A percentile compares a stretch with the other conserved stretches of the same genome.
Evolutionary conservation across 2,329 filamentous ascomycete genomes (phyloP).

Genomic region (Didymella pinodella): DNA sequence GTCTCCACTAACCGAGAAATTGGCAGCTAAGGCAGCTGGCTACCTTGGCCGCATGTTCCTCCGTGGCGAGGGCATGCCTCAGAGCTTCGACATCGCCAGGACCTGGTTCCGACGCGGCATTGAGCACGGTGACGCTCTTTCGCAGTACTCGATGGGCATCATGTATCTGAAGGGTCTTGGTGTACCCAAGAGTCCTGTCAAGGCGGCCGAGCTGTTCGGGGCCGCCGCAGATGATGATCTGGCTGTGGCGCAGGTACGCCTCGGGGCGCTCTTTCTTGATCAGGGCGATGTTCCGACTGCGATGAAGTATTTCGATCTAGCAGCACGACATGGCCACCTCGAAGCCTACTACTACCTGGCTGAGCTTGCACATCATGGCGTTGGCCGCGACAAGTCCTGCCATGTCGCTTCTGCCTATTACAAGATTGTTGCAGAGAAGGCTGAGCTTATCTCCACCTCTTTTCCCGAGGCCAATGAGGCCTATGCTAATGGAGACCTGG

Average conservation of each 20-base stretch:
- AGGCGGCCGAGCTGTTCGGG: slow-evolving; percentile 78
- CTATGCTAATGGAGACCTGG: slow-evolving; percentile 78
- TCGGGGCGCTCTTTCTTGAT: slow-evolving; percentile 85
- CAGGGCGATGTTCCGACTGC: slow-evolving; percentile 84
- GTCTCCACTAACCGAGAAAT: slow-evolving; percentile 75
- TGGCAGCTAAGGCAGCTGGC: slow-evolving; percentile 83
- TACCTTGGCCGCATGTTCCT: slow-evolving; percentile 90
- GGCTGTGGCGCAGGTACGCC: slow-evolving; percentile 79
- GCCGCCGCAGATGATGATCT: slow-evolving; percentile 83
- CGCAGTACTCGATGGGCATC: slow-evolving; percentile 82
- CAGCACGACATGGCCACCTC: slow-evolving; percentile 81
- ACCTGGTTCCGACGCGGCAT: slow-evolving; percentile 86
- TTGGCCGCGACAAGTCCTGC: slow-evolving; percentile 82
- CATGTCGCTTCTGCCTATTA: slow-evolving; percentile 81
- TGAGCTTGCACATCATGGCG: slow-evolving; percentile 81
- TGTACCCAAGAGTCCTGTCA: slow-evolving; percentile 71
- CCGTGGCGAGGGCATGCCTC: slow-evolving; percentile 82
- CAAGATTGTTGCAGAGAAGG: slow-evolving; percentile 88
- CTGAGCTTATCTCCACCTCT: slow-evolving; percentile 82
- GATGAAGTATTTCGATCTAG: slow-evolving; percentile 86
- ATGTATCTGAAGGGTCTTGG: slow-evolving; percentile 84
- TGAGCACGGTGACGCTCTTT: slow-evolving; percentile 77
- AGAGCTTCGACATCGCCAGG: slow-evolving; percentile 77
- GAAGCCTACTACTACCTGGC: slow-evolving; percentile 93
- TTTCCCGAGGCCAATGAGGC: slow-evolving; percentile 85